These are phyloP conservation scores for Acacia acuminata DNA, from an alignment of 306 rosid genomes.

Conservation along the genomic window DNA sequence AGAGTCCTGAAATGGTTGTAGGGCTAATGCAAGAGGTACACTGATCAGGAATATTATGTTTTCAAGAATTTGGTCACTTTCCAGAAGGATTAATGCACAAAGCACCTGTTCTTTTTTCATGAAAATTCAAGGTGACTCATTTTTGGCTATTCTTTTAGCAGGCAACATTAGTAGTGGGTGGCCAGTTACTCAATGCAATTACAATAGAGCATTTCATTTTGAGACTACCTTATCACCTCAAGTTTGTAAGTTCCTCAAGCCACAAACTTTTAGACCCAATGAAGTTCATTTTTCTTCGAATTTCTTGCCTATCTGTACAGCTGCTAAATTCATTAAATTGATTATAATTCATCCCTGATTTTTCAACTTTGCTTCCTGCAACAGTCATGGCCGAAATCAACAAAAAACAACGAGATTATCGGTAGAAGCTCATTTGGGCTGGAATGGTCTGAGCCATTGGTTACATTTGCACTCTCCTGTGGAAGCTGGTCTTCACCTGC, in stretches of 20 bases:
- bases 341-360: constrained; percentile 23
- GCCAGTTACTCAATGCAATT: constrained; percentile 81
- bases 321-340: background rate
- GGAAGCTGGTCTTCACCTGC: constrained; percentile 99
- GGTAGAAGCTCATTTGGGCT: constrained; percentile 76
- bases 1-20: constrained; percentile 90
- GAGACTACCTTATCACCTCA: constrained; percentile 94
- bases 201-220: constrained; percentile 94
- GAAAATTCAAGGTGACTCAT: constrained; percentile 12
- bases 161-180: constrained; percentile 88
- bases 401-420: constrained; percentile 76
- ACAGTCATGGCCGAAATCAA: constrained; percentile 86
- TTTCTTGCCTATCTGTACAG: background rate
- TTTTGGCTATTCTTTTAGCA: constrained; percentile 37
- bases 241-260: constrained; percentile 64
- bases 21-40: constrained; percentile 91
- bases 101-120: background rate
- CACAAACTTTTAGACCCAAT: constrained; percentile 1
- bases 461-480: constrained; percentile 94
- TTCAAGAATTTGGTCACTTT: background rate
- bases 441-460: constrained; percentile 91
- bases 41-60: constrained; percentile 12
- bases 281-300: background rate
- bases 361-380: constrained; percentile 22
- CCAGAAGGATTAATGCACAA: background rate